A percentile compares a stretch with the other conserved stretches of the same genome.
Conservation (phyloP, 2,329 filamentous ascomycete species). For the Epichloe festucae region DNA sequence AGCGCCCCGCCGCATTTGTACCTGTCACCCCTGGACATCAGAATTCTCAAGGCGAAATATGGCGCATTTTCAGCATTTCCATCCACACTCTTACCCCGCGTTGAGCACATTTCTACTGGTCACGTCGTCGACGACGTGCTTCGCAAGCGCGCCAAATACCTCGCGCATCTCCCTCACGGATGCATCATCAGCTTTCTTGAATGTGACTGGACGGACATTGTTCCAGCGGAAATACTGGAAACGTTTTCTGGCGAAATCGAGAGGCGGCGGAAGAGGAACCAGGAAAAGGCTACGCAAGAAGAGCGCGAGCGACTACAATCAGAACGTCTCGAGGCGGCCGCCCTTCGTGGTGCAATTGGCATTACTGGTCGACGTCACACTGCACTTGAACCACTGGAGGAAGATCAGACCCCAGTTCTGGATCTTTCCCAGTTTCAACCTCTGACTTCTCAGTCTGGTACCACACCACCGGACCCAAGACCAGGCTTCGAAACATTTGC, state of each 20-base stretch:
- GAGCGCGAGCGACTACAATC: slow-evolving; percentile 75
- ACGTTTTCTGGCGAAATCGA: slow-evolving; percentile 68
- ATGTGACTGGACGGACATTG: slow-evolving; percentile 89
- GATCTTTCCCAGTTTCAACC: slow-evolving; percentile 54
- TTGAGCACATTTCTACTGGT: slow-evolving; percentile 80
- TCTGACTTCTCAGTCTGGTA: slow-evolving; percentile 34
- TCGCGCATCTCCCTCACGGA: slow-evolving; percentile 76
- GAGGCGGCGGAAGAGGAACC: slow-evolving; percentile 59
- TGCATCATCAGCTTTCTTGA: slow-evolving; percentile 85
- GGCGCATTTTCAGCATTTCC: slow-evolving; percentile 73
- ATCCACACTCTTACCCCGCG: slow-evolving; percentile 70
- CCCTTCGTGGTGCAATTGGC: slow-evolving; percentile 40
- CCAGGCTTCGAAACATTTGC: slow-evolving; percentile 56
- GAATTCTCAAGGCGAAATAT: slow-evolving; percentile 82
- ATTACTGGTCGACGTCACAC: slow-evolving; percentile 18
- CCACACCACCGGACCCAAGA: slow-evolving; percentile 43
- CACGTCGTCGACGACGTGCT: slow-evolving; percentile 78
- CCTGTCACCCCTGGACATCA: slow-evolving; percentile 78
- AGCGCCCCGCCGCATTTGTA: slow-evolving; percentile 80
- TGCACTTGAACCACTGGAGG: slow-evolving; percentile 24
- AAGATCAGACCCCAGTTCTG: slow-evolving; percentile 26
- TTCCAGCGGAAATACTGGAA: slow-evolving; percentile 60
- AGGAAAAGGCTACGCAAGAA: slow-evolving; percentile 73
- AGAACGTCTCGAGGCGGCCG: slow-evolving; percentile 64
- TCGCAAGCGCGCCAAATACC: slow-evolving; percentile 73